A percentile compares a stretch with the other conserved stretches of the same genome.
Evolutionary conservation across 257 asterid genomes (phyloP).

Genomic region (Solanum dulcamara): DNA sequence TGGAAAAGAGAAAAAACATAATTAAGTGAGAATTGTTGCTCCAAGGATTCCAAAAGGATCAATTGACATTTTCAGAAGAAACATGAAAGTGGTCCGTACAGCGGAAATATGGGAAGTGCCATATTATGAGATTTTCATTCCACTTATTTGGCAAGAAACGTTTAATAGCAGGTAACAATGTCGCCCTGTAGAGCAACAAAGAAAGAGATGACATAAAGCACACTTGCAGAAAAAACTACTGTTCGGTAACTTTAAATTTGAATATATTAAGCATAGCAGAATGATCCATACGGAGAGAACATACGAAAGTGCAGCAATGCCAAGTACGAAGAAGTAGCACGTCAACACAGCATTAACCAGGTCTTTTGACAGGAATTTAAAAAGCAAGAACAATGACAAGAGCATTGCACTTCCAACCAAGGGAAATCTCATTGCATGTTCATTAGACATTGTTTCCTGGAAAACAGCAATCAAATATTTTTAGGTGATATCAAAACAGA

Average conservation of each 20-base stretch:
- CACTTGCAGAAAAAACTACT: background rate
- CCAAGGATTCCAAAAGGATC: background rate
- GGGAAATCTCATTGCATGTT: slow-evolving; percentile 97
- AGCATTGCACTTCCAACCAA: slow-evolving; percentile 95
- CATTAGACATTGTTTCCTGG: slow-evolving; percentile 96
- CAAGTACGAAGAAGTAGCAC: slow-evolving; percentile 87
- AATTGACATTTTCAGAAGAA: background rate
- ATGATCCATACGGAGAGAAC: slow-evolving; percentile 28
- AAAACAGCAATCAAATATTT: background rate
- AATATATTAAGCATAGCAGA: slow-evolving; percentile 5
- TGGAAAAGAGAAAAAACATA: slow-evolving; percentile 24
- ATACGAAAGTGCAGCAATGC: slow-evolving; percentile 90
- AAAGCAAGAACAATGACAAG: slow-evolving; percentile 84
- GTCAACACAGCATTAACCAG: slow-evolving; percentile 96
- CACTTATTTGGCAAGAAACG: slow-evolving; percentile 67
- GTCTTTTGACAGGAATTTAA: slow-evolving; percentile 93
- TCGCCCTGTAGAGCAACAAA: slow-evolving; percentile 55
- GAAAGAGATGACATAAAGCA: background rate
- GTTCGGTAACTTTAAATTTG: background rate
- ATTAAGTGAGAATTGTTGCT: background rate
- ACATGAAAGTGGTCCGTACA: slow-evolving; percentile 23
- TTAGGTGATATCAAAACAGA: background rate
- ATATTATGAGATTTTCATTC: slow-evolving; percentile 63
- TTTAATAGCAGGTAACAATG: slow-evolving; percentile 66
- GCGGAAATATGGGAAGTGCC: slow-evolving; percentile 65